These are phyloP conservation scores for Adiantum capillusveneris DNA, from an alignment of 75 land plant genomes.

Conservation along the genomic window DNA sequence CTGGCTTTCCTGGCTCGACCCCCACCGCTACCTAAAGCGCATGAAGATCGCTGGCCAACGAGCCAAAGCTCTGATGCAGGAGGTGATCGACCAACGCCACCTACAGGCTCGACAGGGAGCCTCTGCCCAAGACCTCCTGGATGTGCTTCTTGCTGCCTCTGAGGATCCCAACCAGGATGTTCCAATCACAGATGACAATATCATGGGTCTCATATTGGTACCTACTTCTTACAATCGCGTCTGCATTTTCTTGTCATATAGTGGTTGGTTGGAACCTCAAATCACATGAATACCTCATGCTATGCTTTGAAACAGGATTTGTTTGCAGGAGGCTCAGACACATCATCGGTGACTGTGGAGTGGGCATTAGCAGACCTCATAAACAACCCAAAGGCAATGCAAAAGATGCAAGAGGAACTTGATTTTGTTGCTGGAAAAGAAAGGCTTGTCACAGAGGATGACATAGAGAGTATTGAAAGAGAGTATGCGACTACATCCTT, in stretches of 20 bases:
- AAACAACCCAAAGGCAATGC: neutral
- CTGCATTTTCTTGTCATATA: too few relatives aligned
- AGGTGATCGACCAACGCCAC: too few relatives aligned
- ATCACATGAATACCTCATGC: too few relatives aligned
- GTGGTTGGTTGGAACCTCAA: too few relatives aligned
- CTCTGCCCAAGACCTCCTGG: neutral
- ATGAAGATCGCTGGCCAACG: neutral
- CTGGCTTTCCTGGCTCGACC: neutral
- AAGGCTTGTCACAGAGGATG: neutral
- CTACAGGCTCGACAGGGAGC: neutral
- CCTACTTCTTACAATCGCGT: too few relatives aligned
- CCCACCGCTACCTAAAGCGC: neutral
- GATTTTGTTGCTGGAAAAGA: conserved; percentile 3
- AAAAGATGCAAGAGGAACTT: neutral
- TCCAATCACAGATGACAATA: conserved; percentile 1
- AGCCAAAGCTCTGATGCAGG: neutral
- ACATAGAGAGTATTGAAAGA: conserved; percentile 8
- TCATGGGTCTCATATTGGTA: neutral
- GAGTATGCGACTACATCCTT: conserved; percentile 9
- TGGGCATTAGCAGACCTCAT: conserved; percentile 13
- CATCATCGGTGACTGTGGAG: conserved; percentile 10
- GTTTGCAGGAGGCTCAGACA: conserved; percentile 20
- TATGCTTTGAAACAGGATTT: conserved; percentile 47
- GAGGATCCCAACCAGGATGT: neutral
- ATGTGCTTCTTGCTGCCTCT: too few relatives aligned